Conservation (phyloP, 2,329 filamentous ascomycete species). For the Neofusicoccum parvum region DNA sequence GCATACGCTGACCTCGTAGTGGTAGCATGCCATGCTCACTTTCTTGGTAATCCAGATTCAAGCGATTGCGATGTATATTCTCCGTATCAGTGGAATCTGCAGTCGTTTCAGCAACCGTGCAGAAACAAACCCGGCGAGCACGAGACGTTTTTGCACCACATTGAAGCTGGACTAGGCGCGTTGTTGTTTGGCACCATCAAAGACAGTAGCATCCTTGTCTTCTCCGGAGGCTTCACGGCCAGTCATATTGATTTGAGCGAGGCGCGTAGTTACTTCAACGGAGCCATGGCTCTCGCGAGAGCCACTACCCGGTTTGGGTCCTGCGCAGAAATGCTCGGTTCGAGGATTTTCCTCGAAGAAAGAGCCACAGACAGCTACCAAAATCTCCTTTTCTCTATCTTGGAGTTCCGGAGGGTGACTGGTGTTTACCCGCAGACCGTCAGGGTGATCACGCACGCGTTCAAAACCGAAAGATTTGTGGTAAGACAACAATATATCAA, state of each 20-base stretch:
- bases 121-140: slow-evolving; percentile 65
- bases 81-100: slow-evolving; percentile 65
- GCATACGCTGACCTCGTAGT: slow-evolving; percentile 62
- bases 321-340: slow-evolving; percentile 32
- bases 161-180: slow-evolving; percentile 63
- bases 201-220: slow-evolving; percentile 58
- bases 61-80: slow-evolving; percentile 33
- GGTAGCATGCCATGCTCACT: slow-evolving; percentile 85
- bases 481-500: neutral
- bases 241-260: slow-evolving; percentile 36
- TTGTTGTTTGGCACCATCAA: slow-evolving; percentile 50
- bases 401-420: slow-evolving; percentile 50
- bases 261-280: slow-evolving; percentile 39
- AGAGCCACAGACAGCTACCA: slow-evolving; percentile 82
- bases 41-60: slow-evolving; percentile 51
- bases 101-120: slow-evolving; percentile 64
- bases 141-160: slow-evolving; percentile 76
- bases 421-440: slow-evolving; percentile 45
- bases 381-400: slow-evolving; percentile 77
- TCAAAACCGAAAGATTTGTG: slow-evolving; percentile 47
- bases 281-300: slow-evolving; percentile 26
- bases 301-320: slow-evolving; percentile 29
- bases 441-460: slow-evolving; percentile 51
- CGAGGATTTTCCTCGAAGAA: slow-evolving; percentile 63
- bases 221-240: slow-evolving; percentile 66